Conservation (phyloP, 2,329 filamentous ascomycete genomes). For the Pseudopyricularia javanii region DNA sequence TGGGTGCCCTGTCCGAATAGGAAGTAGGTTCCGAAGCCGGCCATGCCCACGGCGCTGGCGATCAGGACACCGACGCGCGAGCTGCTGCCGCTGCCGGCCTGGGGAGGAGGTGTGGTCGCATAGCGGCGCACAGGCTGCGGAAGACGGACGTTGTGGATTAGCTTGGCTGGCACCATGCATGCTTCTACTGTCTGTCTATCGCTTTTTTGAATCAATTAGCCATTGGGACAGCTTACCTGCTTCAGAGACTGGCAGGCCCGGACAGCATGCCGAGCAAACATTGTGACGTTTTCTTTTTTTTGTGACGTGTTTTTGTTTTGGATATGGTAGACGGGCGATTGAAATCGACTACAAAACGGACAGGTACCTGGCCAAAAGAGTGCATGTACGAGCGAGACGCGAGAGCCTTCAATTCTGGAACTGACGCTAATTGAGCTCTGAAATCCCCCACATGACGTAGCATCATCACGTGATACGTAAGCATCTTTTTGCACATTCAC, state of each 20-base stretch:
- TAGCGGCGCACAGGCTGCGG: slow-evolving; percentile 44
- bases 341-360: neutral
- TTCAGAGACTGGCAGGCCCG: slow-evolving; percentile 52
- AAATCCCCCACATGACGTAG: too few relatives aligned
- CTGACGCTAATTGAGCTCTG: neutral
- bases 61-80: slow-evolving; percentile 46
- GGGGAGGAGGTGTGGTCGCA: slow-evolving; percentile 43
- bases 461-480: too few relatives aligned
- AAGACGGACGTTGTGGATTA: neutral
- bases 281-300: slow-evolving; percentile 21
- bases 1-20: slow-evolving; percentile 30
- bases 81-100: slow-evolving; percentile 18
- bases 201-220: neutral
- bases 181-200: neutral
- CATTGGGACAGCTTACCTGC: slow-evolving; percentile 35
- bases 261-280: slow-evolving; percentile 57
- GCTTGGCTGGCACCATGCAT: neutral
- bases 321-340: neutral
- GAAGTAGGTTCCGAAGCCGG: slow-evolving; percentile 45
- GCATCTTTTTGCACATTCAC: too few relatives aligned
- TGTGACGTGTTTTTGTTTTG: too few relatives aligned
- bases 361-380: too few relatives aligned
- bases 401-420: neutral
- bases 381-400: neutral
- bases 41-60: slow-evolving; percentile 45